Evolutionary conservation across 441 rosid species (phyloP), one percentile per base, ranked within the genome.

Genomic region (Geranium incanum): DNA sequence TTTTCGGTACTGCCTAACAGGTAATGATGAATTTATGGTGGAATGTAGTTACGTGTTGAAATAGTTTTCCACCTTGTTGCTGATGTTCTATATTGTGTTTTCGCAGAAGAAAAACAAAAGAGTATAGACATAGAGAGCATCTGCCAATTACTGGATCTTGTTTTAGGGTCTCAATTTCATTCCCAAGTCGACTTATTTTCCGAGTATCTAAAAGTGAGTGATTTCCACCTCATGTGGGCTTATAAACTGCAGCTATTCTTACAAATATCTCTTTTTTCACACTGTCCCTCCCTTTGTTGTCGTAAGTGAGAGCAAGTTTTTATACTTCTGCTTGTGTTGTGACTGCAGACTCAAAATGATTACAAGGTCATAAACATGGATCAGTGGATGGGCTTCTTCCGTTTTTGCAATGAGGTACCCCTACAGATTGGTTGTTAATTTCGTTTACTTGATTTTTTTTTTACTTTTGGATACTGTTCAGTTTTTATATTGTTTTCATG

Each of bases 101-200:
- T 57, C 23, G 5, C 63, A 57, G 63, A 57, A 57, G 63, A 57
- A 57, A 57, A 57, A 16, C 63, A 57, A 57, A 57, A 88, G 86
- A 83, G 88, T 78, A 85, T 94, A 63, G 97, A 94, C 84, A 84
- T 90, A 48, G 97, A 92, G 79, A 94, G 87, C 74, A 89, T 84
- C 75, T 88, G 96, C 57, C 87, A 90, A 76, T 83, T 94, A 77
- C 83, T 92, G 76, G 87, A 84, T 71, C 83, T 94, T 52, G 95
- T 92, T 69, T 85, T 92, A 74, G 92, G 93, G 69, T 84, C 93
- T 64, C 84, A 80, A 72, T 89, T 82, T 68, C 86, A 79, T 23
- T 82, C 93, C 16, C 91, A 85, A 76, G 90, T 92, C 78, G 94
- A 92, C 79, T 81, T 83, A 70, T 87, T 94, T 68, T 76, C 82